These are phyloP conservation scores for Parastagonospora avenae DNA, from an alignment of 2,329 filamentous ascomycete species.

Conservation along the genomic window DNA sequence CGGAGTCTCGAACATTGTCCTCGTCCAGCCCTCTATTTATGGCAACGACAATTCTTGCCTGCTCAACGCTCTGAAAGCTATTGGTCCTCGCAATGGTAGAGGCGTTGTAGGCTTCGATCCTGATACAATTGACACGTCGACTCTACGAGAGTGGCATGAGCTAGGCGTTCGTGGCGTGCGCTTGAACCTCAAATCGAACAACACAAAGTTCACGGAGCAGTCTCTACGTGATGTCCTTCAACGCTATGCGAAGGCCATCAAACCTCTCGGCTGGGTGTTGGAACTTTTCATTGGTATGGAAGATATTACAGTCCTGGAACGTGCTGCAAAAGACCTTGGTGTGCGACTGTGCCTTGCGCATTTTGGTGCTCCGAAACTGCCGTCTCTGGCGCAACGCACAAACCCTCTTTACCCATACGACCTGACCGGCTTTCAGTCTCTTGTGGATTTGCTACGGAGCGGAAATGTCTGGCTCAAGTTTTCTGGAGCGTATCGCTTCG, in stretches of 20 bases:
- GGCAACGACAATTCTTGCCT: constrained; percentile 65
- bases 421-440: constrained; percentile 56
- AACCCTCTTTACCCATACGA: constrained; percentile 39
- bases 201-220: constrained; percentile 42
- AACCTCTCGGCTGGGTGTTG: constrained; percentile 60
- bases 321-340: constrained; percentile 49
- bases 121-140: constrained; percentile 28
- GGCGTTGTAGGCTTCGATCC: constrained; percentile 65
- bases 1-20: constrained; percentile 61
- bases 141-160: constrained; percentile 59
- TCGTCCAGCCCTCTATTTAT: constrained; percentile 66
- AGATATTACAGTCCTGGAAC: constrained; percentile 56
- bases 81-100: constrained; percentile 58
- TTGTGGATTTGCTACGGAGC: constrained; percentile 54
- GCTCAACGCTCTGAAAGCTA: constrained; percentile 56
- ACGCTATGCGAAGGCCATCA: constrained; percentile 57
- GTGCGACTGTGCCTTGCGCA: constrained; percentile 65
- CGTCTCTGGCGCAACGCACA: constrained; percentile 17
- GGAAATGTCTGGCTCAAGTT: constrained; percentile 63
- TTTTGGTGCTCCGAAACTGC: constrained; percentile 58
- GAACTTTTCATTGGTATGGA: constrained; percentile 63
- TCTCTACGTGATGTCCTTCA: constrained; percentile 53
- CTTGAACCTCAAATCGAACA: constrained; percentile 63
- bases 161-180: constrained; percentile 65
- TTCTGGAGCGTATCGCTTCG: constrained; percentile 64